A percentile compares a stretch with the other conserved stretches of the same genome.
These are phyloP conservation scores for Leishmania tropica DNA, from an alignment of 208 protist species.

Conservation along the genomic window DNA sequence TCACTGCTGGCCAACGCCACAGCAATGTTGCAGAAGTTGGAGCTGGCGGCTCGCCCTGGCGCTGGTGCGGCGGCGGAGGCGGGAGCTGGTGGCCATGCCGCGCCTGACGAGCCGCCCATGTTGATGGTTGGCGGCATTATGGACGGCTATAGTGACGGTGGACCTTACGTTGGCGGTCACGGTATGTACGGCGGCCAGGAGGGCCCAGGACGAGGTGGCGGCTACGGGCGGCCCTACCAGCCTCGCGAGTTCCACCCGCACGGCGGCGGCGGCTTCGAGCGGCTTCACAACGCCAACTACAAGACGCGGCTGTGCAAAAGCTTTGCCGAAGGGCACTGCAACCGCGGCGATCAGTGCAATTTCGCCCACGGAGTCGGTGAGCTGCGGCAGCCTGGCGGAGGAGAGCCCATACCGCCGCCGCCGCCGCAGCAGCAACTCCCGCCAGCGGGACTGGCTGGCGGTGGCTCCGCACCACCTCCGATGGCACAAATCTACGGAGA, in stretches of 20 bases:
- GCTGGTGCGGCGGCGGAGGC: constrained; percentile 6
- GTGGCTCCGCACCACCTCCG: constrained; percentile 2
- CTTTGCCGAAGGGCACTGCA: constrained; percentile 75
- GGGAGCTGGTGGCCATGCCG: constrained; percentile 1
- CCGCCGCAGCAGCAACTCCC: neutral
- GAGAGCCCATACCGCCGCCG: neutral
- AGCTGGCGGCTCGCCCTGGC: constrained; percentile 28
- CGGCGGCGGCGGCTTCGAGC: constrained; percentile 7
- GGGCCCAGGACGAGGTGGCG: neutral
- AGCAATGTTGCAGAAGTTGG: constrained; percentile 56
- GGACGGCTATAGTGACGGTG: constrained; percentile 18
- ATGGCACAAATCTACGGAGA: constrained; percentile 6
- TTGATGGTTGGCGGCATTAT: constrained; percentile 10
- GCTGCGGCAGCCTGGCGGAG: constrained; percentile 36
- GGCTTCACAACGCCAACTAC: constrained; percentile 35
- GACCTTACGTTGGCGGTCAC: neutral
- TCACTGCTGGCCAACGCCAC: constrained; percentile 65
- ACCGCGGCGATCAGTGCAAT: constrained; percentile 71
- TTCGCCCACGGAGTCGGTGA: constrained; percentile 79
- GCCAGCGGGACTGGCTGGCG: neutral
- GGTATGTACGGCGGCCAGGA: neutral
- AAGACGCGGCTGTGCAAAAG: constrained; percentile 81
- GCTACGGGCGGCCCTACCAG: constrained; percentile 10
- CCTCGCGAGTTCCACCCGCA: constrained; percentile 5
- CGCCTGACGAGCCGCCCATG: constrained; percentile 7